phyloP scores from a whole-genome alignment of 441 rosid genomes.

The Eugenia klotzschiana region DNA sequence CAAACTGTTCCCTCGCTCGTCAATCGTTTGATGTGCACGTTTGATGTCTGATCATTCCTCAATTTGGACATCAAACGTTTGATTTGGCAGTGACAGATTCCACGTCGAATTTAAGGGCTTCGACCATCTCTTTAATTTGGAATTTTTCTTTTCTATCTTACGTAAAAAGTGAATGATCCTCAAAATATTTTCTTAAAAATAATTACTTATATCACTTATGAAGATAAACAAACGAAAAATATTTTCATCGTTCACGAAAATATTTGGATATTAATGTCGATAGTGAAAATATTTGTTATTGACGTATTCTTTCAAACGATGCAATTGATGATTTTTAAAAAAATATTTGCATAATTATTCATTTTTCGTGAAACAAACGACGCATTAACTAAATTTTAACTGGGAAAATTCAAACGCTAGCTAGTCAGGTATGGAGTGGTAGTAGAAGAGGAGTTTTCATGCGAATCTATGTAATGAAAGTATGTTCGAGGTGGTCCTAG shows the following conservation, averaged over 20 bases:
- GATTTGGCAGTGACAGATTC: neutral
- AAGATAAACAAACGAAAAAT: too few species aligned
- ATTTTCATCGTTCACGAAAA: too few species aligned
- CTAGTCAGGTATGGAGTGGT: neutral
- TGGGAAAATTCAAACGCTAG: neutral
- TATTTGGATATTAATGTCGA: too few species aligned
- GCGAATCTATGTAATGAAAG: neutral
- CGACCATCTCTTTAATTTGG: neutral
- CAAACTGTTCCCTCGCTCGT: neutral
- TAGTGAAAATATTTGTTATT: too few species aligned
- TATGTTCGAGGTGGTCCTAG: neutral
- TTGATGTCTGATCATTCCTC: neutral
- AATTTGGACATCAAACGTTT: accelerated
- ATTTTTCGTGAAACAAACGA: too few species aligned
- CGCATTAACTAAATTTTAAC: neutral
- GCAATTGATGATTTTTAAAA: too few species aligned
- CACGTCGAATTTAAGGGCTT: neutral
- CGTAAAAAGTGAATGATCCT: too few species aligned
- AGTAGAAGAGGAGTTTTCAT: neutral
- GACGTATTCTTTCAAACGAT: too few species aligned
- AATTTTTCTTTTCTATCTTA: neutral
- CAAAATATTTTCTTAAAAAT: too few species aligned
- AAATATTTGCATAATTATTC: too few species aligned
- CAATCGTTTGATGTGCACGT: neutral
- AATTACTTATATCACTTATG: too few species aligned